phyloP scores from a whole-genome alignment of 352 stramenopile genomes.

The Globisporangium cystogenes region DNA sequence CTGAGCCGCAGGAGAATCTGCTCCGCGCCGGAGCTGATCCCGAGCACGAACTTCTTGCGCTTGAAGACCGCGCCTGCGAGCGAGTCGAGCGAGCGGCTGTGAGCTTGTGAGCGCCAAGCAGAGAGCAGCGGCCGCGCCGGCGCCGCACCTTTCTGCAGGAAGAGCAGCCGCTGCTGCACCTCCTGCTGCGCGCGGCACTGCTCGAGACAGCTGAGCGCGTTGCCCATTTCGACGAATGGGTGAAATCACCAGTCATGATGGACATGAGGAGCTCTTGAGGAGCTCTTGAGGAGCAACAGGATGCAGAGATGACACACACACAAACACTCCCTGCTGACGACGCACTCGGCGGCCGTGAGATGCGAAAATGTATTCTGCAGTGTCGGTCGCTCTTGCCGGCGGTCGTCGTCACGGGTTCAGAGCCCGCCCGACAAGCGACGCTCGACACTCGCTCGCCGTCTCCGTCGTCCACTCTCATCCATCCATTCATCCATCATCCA shows the following conservation, averaged over 20 bases:
- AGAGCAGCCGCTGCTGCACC: conserved; percentile 49
- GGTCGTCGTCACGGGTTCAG: neutral
- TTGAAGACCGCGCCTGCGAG: conserved; percentile 52
- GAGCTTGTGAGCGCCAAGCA: neutral
- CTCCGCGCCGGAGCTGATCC: conserved; percentile 55
- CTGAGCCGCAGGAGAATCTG: conserved; percentile 59
- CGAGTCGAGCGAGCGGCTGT: neutral
- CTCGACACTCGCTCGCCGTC: neutral
- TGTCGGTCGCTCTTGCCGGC: neutral
- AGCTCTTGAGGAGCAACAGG: too few relatives aligned
- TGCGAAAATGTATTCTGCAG: conserved; percentile 8
- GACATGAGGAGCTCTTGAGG: too few relatives aligned
- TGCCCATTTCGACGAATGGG: conserved; percentile 38
- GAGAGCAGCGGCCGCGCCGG: neutral
- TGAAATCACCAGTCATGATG: neutral
- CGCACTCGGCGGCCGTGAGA: neutral
- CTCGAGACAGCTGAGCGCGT: conserved; percentile 75
- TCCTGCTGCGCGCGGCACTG: conserved; percentile 69
- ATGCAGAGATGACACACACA: too few relatives aligned
- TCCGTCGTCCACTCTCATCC: conserved; percentile 6
- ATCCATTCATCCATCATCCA: conserved; percentile 8
- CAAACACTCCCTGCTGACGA: too few relatives aligned
- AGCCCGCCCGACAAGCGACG: neutral
- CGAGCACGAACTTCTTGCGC: conserved; percentile 72
- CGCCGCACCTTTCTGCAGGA: conserved; percentile 64